Evolutionary conservation across 208 protist genomes (phyloP).

Genomic region (Trypanosoma theileri): DNA sequence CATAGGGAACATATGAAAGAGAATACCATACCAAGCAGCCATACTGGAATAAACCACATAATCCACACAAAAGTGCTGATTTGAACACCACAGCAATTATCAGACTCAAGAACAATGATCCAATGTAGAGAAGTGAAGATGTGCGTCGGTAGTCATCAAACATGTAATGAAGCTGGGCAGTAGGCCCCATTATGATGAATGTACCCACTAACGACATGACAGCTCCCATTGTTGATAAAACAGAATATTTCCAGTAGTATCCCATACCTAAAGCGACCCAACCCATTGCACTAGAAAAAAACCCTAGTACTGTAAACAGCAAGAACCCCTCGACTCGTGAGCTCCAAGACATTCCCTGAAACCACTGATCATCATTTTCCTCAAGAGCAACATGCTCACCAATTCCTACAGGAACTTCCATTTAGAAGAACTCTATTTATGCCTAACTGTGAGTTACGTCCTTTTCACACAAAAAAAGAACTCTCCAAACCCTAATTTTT

Average conservation of each 20-base stretch:
- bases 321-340: constrained; percentile 82
- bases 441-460: too few relatives aligned
- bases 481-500: background rate
- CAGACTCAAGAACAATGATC: constrained; percentile 67
- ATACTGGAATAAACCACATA: constrained; percentile 86
- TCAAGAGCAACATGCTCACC: background rate
- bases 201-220: constrained; percentile 81
- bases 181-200: constrained; percentile 84
- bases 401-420: constrained; percentile 7
- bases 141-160: constrained; percentile 82
- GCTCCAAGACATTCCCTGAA: constrained; percentile 74
- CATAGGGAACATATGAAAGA: constrained; percentile 90
- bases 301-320: constrained; percentile 69
- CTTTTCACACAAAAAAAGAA: background rate
- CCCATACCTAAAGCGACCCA: constrained; percentile 80
- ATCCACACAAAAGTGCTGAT: constrained; percentile 61
- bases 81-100: constrained; percentile 63
- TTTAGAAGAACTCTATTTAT: background rate
- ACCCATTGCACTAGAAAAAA: constrained; percentile 78
- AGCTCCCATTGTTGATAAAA: constrained; percentile 71
- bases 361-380: constrained; percentile 59
- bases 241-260: constrained; percentile 86
- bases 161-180: constrained; percentile 84
- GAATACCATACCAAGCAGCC: constrained; percentile 84
- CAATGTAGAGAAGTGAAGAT: constrained; percentile 71